Conservation (phyloP, 2,329 filamentous ascomycete genomes). For the Exserohilum rostratum region DNA sequence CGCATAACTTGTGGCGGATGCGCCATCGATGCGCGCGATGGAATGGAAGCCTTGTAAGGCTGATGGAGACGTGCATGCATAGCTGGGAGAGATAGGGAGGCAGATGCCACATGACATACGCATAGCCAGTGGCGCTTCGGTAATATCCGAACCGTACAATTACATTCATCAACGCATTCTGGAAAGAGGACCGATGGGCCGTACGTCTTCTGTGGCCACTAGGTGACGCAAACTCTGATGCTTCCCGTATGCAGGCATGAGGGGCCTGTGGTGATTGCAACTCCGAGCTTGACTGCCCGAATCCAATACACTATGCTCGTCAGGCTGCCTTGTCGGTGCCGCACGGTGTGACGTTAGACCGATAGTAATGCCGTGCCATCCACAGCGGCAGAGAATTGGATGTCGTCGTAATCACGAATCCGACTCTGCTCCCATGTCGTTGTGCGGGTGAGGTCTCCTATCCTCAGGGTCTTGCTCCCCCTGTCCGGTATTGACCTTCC, state of each 20-base stretch:
- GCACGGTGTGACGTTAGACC: conserved; percentile 1
- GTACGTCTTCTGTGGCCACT: neutral
- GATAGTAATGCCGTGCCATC: conserved; percentile 4
- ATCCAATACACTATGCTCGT: neutral
- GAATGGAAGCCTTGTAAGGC: conserved; percentile 13
- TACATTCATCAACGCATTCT: conserved; percentile 10
- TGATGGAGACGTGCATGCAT: conserved; percentile 11
- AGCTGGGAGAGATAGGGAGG: neutral
- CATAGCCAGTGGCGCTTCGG: conserved; percentile 1
- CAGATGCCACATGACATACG: conserved; percentile 3
- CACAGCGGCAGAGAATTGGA: neutral
- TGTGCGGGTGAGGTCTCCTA: conserved; percentile 7
- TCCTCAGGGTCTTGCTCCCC: conserved; percentile 22
- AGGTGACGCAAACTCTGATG: neutral
- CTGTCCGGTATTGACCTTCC: conserved; percentile 3
- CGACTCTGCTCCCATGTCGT: conserved; percentile 2
- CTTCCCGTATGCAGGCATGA: neutral
- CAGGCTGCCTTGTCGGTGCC: conserved; percentile 1
- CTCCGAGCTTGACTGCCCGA: neutral
- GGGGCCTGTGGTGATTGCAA: neutral
- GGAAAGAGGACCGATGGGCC: conserved; percentile 7
- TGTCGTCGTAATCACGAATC: conserved; percentile 7
- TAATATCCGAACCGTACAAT: conserved; percentile 6
- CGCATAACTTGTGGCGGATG: conserved; percentile 9
- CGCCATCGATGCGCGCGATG: conserved; percentile 9